Conservation (phyloP, 164 flowering plant genomes). For the Vitis cinerea region DNA sequence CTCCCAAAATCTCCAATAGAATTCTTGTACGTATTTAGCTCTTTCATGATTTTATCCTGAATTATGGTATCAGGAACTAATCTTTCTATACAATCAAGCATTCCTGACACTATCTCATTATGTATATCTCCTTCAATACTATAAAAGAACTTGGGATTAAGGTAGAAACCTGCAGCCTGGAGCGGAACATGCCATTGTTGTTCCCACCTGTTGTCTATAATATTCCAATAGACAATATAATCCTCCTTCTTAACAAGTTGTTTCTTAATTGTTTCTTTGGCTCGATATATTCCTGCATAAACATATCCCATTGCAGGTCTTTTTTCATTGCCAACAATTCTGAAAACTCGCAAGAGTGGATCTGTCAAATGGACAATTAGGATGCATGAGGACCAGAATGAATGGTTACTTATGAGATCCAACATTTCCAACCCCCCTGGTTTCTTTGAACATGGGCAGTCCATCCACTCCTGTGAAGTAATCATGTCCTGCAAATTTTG, state of each 20-base stretch:
- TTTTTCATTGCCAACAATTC: slow-evolving; percentile 51
- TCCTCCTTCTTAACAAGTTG: slow-evolving; percentile 54
- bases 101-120: slow-evolving; percentile 55
- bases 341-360: slow-evolving; percentile 61
- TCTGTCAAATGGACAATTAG: slow-evolving; percentile 42
- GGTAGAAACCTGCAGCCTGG: slow-evolving; percentile 81
- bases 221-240: slow-evolving; percentile 67
- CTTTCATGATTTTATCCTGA: slow-evolving; percentile 81
- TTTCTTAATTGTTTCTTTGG: slow-evolving; percentile 72
- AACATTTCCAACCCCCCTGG: slow-evolving; percentile 51
- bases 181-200: slow-evolving; percentile 60
- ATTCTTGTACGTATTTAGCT: slow-evolving; percentile 65
- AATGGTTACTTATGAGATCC: slow-evolving; percentile 45
- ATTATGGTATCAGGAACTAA: slow-evolving; percentile 66
- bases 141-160: slow-evolving; percentile 81
- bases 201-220: slow-evolving; percentile 79
- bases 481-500: slow-evolving; percentile 66
- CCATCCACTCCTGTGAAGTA: slow-evolving; percentile 88
- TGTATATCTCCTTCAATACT: slow-evolving; percentile 64
- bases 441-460: slow-evolving; percentile 57
- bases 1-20: slow-evolving; percentile 86
- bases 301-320: slow-evolving; percentile 82
- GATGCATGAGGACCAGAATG: slow-evolving; percentile 75
- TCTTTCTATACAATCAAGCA: slow-evolving; percentile 83
- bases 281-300: slow-evolving; percentile 75